phyloP scores from a whole-genome alignment of 2,329 filamentous ascomycete species.

The Aureobasidium sp. region DNA sequence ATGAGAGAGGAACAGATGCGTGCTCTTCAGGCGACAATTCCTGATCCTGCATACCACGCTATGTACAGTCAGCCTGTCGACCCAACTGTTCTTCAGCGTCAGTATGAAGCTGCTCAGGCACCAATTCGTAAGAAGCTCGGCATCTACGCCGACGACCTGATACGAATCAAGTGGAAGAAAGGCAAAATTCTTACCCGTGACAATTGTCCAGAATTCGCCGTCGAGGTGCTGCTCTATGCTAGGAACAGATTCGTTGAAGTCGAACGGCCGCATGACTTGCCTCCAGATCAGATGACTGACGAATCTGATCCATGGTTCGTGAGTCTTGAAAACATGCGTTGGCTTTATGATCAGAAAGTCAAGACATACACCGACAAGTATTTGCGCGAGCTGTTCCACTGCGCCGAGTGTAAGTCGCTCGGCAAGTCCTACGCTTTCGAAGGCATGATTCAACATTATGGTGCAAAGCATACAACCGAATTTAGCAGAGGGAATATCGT shows the following conservation, averaged over 20 bases:
- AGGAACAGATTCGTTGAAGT: constrained; percentile 10
- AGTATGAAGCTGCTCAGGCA: constrained; percentile 65
- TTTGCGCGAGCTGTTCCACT: constrained; percentile 68
- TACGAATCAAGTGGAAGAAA: constrained; percentile 57
- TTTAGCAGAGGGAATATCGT: constrained; percentile 66
- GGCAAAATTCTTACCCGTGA: constrained; percentile 58
- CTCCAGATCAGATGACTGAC: constrained; percentile 36
- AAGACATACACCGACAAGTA: constrained; percentile 59
- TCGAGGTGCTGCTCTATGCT: constrained; percentile 54
- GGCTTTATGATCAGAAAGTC: constrained; percentile 71
- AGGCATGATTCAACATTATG: constrained; percentile 73
- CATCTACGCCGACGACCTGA: constrained; percentile 62
- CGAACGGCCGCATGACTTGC: constrained; percentile 28
- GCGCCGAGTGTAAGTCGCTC: constrained; percentile 52
- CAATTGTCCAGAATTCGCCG: constrained; percentile 61
- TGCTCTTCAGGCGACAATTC: constrained; percentile 39
- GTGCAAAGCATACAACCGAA: constrained; percentile 67
- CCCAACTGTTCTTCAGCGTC: constrained; percentile 53
- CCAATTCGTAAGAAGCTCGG: constrained; percentile 60
- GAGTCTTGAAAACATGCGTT: constrained; percentile 79
- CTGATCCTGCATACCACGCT: constrained; percentile 42
- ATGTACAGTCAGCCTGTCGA: constrained; percentile 45
- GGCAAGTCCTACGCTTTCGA: constrained; percentile 68
- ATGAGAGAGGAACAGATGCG: constrained; percentile 35
- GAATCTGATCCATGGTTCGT: constrained; percentile 34